phyloP scores from a whole-genome alignment of 495 filamentous ascomycete species.

The Tetracladium setigerum region DNA sequence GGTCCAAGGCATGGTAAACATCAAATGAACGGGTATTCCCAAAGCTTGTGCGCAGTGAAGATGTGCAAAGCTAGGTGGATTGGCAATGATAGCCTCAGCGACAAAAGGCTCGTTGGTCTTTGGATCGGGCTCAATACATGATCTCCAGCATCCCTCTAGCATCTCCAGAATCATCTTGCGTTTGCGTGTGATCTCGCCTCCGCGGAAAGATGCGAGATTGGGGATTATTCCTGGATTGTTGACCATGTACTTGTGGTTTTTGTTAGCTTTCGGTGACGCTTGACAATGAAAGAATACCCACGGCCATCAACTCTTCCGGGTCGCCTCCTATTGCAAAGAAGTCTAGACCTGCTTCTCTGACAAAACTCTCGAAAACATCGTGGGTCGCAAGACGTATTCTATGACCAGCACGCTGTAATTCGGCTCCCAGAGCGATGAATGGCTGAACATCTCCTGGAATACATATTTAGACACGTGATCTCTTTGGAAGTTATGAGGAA shows the following conservation, averaged over 20 bases:
- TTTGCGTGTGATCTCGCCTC: slow-evolving; percentile 37
- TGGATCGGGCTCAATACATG: slow-evolving; percentile 49
- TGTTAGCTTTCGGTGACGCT: background rate
- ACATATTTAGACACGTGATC: no score
- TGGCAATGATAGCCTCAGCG: slow-evolving; percentile 59
- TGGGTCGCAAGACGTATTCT: slow-evolving; percentile 60
- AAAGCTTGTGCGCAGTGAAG: slow-evolving; percentile 54
- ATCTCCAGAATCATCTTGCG: slow-evolving; percentile 46
- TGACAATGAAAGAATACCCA: no score
- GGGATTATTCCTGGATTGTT: slow-evolving; percentile 46
- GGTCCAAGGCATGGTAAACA: slow-evolving; percentile 65
- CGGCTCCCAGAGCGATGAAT: slow-evolving; percentile 47
- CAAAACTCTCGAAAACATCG: slow-evolving; percentile 49
- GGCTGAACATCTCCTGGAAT: slow-evolving; percentile 50
- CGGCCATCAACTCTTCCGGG: slow-evolving; percentile 31
- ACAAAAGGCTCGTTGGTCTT: slow-evolving; percentile 45
- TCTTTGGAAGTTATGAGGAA: no score
- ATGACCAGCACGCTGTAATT: slow-evolving; percentile 42
- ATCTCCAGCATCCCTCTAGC: slow-evolving; percentile 53
- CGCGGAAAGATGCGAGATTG: slow-evolving; percentile 34
- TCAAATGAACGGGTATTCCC: slow-evolving; percentile 53
- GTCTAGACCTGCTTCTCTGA: slow-evolving; percentile 41
- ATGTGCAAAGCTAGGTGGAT: slow-evolving; percentile 59
- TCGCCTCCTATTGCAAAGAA: slow-evolving; percentile 62
- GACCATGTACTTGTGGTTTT: slow-evolving; percentile 31